These are phyloP conservation scores for Penicillium paneum DNA, from an alignment of 2,329 filamentous ascomycete genomes.

Conservation along the genomic window DNA sequence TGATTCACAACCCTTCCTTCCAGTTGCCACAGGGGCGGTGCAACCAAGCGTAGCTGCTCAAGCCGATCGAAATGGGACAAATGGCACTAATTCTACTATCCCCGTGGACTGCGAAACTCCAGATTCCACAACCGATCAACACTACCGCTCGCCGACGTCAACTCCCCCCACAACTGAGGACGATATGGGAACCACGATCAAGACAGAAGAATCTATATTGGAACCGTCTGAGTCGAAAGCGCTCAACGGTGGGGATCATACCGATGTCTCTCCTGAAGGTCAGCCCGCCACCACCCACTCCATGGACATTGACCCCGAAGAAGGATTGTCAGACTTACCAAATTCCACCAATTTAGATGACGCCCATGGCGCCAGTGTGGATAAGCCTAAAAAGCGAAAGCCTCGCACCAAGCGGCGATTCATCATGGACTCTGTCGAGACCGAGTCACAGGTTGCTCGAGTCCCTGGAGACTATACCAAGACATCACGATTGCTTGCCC, in stretches of 20 bases:
- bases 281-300: slow-evolving; percentile 6
- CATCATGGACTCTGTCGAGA: slow-evolving; percentile 40
- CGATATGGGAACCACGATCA: slow-evolving; percentile 21
- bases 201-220: slow-evolving; percentile 18
- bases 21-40: slow-evolving; percentile 2
- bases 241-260: slow-evolving; percentile 8
- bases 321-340: slow-evolving; percentile 27
- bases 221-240: neutral
- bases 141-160: slow-evolving; percentile 34
- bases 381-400: slow-evolving; percentile 21
- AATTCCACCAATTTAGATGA: slow-evolving; percentile 30
- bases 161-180: slow-evolving; percentile 39
- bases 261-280: slow-evolving; percentile 12
- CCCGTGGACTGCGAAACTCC: slow-evolving; percentile 27
- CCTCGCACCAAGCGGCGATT: slow-evolving; percentile 24
- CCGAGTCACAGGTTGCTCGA: slow-evolving; percentile 44
- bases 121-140: slow-evolving; percentile 31
- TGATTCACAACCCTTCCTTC: slow-evolving; percentile 5
- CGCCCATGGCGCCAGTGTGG: slow-evolving; percentile 16
- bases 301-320: slow-evolving; percentile 19
- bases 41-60: neutral
- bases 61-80: slow-evolving; percentile 8
- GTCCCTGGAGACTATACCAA: slow-evolving; percentile 77
- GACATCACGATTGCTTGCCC: slow-evolving; percentile 70
- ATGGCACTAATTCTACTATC: slow-evolving; percentile 9